Conservation (phyloP, 306 rosid species). For the Herpetospermum pedunculosum region DNA sequence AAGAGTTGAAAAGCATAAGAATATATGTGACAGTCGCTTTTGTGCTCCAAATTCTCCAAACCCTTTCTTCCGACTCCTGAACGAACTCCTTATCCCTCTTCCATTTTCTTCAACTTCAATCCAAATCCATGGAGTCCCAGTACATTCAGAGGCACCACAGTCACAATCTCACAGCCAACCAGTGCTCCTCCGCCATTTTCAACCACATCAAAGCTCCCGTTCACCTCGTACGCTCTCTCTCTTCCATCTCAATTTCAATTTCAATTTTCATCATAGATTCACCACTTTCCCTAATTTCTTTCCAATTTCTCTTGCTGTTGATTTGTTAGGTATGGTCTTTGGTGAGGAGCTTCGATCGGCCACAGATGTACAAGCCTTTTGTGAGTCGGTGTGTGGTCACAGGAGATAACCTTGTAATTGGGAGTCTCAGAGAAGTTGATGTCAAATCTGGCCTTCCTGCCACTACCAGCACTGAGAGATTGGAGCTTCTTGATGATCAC, state of each 20-base stretch:
- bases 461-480: conserved; percentile 63
- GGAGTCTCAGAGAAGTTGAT: conserved; percentile 67
- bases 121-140: conserved; percentile 48
- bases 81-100: neutral
- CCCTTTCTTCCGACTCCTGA: neutral
- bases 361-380: conserved; percentile 62
- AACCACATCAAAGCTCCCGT: conserved; percentile 83
- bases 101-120: neutral
- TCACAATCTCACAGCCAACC: conserved; percentile 58
- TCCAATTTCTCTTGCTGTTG: no score
- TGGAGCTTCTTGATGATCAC: conserved; percentile 63
- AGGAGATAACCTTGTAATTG: conserved; percentile 50
- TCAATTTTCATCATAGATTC: neutral
- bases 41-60: neutral
- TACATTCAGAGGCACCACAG: conserved; percentile 76
- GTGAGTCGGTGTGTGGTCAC: conserved; percentile 52
- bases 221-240: conserved; percentile 43
- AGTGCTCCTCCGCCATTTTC: conserved; percentile 85
- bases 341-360: conserved; percentile 74
- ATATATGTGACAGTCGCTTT: neutral
- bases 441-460: conserved; percentile 81
- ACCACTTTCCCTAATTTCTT: neutral
- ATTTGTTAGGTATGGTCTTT: conserved; percentile 54
- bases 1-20: neutral
- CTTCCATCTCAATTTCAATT: neutral